Percentiles rank a stretch among this genome's conserved stretches.
phyloP scores from a whole-genome alignment of 2,329 filamentous ascomycete species.

The Exophiala xenobiotica region DNA sequence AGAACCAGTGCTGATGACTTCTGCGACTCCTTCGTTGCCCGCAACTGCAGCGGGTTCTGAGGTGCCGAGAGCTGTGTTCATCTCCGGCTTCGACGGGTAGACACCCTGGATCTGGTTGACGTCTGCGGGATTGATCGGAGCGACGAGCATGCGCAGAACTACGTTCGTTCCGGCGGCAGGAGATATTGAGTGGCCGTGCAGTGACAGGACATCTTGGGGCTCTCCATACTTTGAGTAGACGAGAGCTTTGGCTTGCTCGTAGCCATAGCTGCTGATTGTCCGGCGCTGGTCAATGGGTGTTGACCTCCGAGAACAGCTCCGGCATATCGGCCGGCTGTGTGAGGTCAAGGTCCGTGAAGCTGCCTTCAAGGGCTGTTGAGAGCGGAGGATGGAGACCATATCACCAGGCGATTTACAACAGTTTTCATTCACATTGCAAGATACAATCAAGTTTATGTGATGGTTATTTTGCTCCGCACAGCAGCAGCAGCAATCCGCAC shows the following conservation, averaged over 20 bases:
- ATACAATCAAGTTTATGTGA: background rate
- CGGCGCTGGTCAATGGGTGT: slow-evolving; percentile 31
- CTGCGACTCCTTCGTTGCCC: slow-evolving; percentile 91
- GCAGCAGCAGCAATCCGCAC: too few species aligned
- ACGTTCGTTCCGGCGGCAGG: slow-evolving; percentile 60
- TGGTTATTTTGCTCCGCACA: too few species aligned
- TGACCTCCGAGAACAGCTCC: background rate
- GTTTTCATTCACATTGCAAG: slow-evolving; percentile 21
- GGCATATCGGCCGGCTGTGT: slow-evolving; percentile 7
- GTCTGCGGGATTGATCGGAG: slow-evolving; percentile 94
- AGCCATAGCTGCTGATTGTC: slow-evolving; percentile 49
- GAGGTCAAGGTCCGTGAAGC: slow-evolving; percentile 5
- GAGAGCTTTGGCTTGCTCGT: slow-evolving; percentile 51
- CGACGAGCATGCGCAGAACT: slow-evolving; percentile 82
- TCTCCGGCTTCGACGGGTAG: slow-evolving; percentile 81
- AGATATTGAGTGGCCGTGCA: slow-evolving; percentile 52
- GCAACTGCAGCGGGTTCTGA: slow-evolving; percentile 71
- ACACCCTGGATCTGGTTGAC: slow-evolving; percentile 98
- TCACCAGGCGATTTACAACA: slow-evolving; percentile 40
- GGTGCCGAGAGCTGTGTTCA: slow-evolving; percentile 75
- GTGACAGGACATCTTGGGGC: slow-evolving; percentile 48
- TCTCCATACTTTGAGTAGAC: slow-evolving; percentile 51
- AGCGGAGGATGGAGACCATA: slow-evolving; percentile 5
- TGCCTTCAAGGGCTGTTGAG: slow-evolving; percentile 5
- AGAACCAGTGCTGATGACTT: slow-evolving; percentile 71